These are phyloP conservation scores for Russula vinacea DNA, from an alignment of 768 basidiomycete species.

Conservation along the genomic window DNA sequence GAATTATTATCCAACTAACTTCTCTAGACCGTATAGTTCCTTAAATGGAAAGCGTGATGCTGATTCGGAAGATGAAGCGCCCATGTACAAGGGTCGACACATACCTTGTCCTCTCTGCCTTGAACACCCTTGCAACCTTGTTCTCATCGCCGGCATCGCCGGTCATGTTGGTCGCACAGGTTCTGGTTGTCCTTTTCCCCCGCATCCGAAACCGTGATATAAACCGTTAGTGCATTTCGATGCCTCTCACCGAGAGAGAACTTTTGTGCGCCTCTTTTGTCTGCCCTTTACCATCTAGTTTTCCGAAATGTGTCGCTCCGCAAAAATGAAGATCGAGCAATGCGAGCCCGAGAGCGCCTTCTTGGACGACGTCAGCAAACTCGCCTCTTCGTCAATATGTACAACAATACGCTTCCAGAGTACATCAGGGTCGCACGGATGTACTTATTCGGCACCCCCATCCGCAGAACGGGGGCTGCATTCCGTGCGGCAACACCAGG, in stretches of 20 bases:
- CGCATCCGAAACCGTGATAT: conserved; percentile 1
- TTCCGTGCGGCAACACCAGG: conserved; percentile 14
- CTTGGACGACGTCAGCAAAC: conserved; percentile 6
- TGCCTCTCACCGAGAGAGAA: not conserved
- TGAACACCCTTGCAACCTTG: conserved; percentile 7
- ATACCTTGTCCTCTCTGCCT: not conserved
- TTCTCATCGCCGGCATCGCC: conserved; percentile 8
- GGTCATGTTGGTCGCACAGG: not conserved
- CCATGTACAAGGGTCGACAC: conserved; percentile 3
- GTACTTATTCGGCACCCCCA: conserved; percentile 27
- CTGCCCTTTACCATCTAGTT: not conserved
- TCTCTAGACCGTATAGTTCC: conserved; percentile 7
- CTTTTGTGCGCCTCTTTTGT: not conserved
- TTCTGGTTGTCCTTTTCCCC: not conserved
- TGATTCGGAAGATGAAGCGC: conserved; percentile 3
- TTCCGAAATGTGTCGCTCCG: not conserved
- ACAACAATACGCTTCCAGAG: conserved; percentile 17
- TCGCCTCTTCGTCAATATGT: conserved; percentile 15
- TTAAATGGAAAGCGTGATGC: conserved; percentile 14
- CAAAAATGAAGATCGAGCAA: conserved; percentile 9
- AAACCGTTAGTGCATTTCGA: not conserved
- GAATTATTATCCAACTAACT: not conserved
- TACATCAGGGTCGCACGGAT: conserved; percentile 23
- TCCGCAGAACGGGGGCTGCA: conserved; percentile 17
- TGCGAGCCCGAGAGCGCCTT: not conserved